Base-by-base conservation (phyloP, 2,329 filamentous ascomycete genomes). In the Aspergillus phoenicis region DNA sequence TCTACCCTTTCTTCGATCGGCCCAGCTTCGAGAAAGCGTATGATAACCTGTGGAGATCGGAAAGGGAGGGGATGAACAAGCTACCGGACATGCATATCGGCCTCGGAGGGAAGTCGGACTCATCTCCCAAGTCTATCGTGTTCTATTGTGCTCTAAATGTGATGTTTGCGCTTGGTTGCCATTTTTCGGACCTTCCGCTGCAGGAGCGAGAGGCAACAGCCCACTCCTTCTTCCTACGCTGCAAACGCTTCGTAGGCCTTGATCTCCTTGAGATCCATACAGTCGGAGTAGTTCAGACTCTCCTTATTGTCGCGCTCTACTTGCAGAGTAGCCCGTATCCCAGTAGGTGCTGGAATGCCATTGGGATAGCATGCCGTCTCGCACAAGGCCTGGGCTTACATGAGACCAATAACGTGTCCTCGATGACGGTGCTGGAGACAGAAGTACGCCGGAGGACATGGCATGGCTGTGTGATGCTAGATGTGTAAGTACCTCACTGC, bases 1-100 rank as follows among this genome's bases (percentile, higher is more conserved):
- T 82, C 8, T 81, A 81, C 55, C 80, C 81, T 0, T 77, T 81
- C 58, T 77, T 82, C 55, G 75, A 82, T 65, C 71, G 75, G 4
- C 70, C 72, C 0, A 73, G 73, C n/a, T 82, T 83, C 52, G 68
- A 78, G 56, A 62, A 64, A 17, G 77, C 76, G 0, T 81, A 81
- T 51, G 66, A 75, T 33, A 75, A 70, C 36, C 65, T 82, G 0
- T 81, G 78, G 78, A 61, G 63, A 7, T 64, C 72, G 1, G 59
- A 60, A 15, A 66, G 64, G 6, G 58, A 67, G 26, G 55, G 66
- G 0, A 64, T 57, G 30, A 60, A 58, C 10, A 52, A 64, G 10
- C 62, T 67, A 7, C 63, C 65, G 15, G 63, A 69, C 6, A 59
- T 71, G 8, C 67, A 71, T 5, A 69, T 78, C 8, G 79, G 78